Base-by-base conservation (phyloP, 257 asterid genomes). In the Catharanthus roseus region DNA sequence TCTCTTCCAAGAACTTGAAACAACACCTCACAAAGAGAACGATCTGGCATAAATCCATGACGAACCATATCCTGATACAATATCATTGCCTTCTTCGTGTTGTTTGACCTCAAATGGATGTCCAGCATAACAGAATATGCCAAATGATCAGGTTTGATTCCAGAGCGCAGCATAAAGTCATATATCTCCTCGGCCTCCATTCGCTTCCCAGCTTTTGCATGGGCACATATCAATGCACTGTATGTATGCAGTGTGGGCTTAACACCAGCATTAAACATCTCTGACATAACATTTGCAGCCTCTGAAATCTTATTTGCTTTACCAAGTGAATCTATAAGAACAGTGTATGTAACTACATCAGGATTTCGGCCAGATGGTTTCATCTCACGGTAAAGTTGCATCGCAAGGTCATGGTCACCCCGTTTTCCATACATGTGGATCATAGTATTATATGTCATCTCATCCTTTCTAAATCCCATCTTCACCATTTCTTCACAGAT, bases 141-240 rank as follows among this genome's bases (percentile, higher is more conserved):
- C 79, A 85, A 86, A 53, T 82, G 88, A 74, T 93, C 99, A 6
- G 96, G 93, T 75, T 77, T 89, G 71, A 93, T 91, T 67, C 99
- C 99, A 77, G 96, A 83, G 42, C 89, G 85, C 47, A 76, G 80
- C 99, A 93, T 91, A 87, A 90, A 85, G 38, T 82, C 70, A 68
- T 86, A 93, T 75, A 83, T 74, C 79, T 89, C 93, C 62, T 83
- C 93, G 24, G 99, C 97, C 72, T 88, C 87, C 71, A 9, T 79
- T 70, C 86, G 79, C 77, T 81, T 92, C 47, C 99, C 97, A 53
- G 86, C 78, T 81, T 86, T 91, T 50, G 97, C 93, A 78, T 93
- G 91, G 74, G 97, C 99, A 75, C 99, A 93, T 70, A 93, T 88
- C 83, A 93, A 82, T 67, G 96, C 97, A 78, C 96, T 85, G 88